Evolutionary conservation across 106 monocot species (phyloP).

Genomic region (Dendrobium huoshanense): DNA sequence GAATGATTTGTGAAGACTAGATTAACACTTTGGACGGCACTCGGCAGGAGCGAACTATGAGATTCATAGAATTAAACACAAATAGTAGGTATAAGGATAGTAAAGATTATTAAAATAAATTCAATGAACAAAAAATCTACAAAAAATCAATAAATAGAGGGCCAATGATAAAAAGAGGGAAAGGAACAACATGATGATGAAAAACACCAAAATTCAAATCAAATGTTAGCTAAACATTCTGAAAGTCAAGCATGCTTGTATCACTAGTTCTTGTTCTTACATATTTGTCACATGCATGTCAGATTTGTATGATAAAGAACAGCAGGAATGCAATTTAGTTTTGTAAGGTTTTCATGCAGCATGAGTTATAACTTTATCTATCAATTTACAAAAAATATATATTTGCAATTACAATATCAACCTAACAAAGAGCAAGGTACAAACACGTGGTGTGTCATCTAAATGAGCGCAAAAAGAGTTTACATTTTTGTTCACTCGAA

Average conservation of each 20-base stretch:
- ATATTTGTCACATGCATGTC: background rate
- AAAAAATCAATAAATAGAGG: background rate
- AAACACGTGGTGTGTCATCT: background rate
- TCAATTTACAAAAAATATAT: background rate
- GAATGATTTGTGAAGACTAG: background rate
- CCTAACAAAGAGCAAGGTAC: background rate
- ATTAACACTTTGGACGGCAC: background rate
- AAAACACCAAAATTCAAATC: background rate
- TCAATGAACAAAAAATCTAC: background rate
- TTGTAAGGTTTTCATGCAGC: background rate
- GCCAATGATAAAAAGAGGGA: background rate
- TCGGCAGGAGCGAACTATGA: background rate
- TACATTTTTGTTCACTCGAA: conserved; percentile 65
- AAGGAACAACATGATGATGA: background rate
- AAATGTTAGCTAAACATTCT: background rate
- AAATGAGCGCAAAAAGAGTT: background rate
- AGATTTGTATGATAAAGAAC: background rate
- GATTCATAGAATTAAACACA: background rate
- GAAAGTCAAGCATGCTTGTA: background rate
- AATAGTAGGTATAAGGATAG: background rate
- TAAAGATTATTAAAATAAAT: background rate
- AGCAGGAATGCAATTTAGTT: background rate
- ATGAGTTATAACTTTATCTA: background rate
- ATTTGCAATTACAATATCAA: background rate
- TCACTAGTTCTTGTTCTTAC: background rate